Evolutionary conservation across 495 filamentous ascomycete genomes (phyloP), one percentile per base, ranked within the genome.

Genomic region (Coniosporium apollinis): DNA sequence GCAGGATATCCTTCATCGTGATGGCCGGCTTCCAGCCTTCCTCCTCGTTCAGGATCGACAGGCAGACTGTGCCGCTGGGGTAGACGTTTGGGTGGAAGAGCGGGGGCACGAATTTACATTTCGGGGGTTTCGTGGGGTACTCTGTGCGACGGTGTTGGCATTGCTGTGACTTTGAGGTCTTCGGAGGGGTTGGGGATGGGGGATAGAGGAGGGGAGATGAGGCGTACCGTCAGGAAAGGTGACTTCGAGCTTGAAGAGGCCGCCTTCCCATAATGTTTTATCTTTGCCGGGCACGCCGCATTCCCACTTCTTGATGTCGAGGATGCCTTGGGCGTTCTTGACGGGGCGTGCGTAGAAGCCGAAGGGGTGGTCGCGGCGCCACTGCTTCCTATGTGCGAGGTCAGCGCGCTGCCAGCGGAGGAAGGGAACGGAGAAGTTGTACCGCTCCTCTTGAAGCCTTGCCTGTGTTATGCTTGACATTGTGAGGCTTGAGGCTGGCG

Each of bases 31-130:
- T 84, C 89, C 91, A 99, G 6, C 80, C 89, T 51, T 99, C 89
- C 43, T 99, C 89, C 55, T 99, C 91, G 57, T 99, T 99, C 38
- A 99, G 58, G 46, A 99, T 99, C 11, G 83, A 93, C 9, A 99
- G 70, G 54, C 89, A 99, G 34, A 99, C 91, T 14, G 89, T 96
- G 37, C 89, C 91, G 2, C 87, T 94, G 1, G 89, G 89, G 54
- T 99, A 99, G 48, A 99, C 91, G 51, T 99, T 99, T 0, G 89
- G 89, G 53, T 99, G 89, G 65, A 96, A 99, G 10, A 99, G 77
- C 2, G 89, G 85, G 5, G 89, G 89, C 1, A 75, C 68, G 48
- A 99, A 99, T 72, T 94, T 94, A 94, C 89, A 99, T 59, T 99
- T 99, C 0, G 89, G 89, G 19, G 89, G 89, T 54, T 99, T 99